A percentile compares a stretch with the other conserved stretches of the same genome.
Conservation (phyloP, 495 filamentous ascomycete species). For the Aspergillus coremiiformis region DNA sequence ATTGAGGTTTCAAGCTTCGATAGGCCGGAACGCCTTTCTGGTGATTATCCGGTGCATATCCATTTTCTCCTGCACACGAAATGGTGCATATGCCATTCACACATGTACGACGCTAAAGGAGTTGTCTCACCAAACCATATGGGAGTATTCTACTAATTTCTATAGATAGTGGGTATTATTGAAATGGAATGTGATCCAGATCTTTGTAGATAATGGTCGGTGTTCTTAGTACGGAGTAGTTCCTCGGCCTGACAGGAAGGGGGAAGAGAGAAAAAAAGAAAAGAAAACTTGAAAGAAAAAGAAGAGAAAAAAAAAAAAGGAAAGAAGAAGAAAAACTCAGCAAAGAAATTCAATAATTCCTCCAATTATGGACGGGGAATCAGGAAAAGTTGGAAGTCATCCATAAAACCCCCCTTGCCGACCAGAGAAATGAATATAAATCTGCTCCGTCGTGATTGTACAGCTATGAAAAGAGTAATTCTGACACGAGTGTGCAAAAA, state of each 20-base stretch:
- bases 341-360: no score
- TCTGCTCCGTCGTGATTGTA: no score
- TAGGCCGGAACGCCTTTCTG: background rate
- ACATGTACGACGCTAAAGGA: background rate
- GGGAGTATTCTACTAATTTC: no score
- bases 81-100: background rate
- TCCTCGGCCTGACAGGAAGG: no score
- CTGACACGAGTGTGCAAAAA: no score
- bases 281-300: no score
- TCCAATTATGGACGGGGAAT: background rate
- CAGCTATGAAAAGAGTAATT: no score
- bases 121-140: background rate
- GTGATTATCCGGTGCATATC: background rate
- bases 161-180: background rate
- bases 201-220: no score
- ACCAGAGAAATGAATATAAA: background rate
- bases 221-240: no score
- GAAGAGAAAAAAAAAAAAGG: background rate
- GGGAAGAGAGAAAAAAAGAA: no score
- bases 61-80: background rate
- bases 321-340: background rate
- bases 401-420: constrained; percentile 1
- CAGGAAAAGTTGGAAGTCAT: background rate
- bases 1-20: background rate
- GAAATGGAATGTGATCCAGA: background rate